These are phyloP conservation scores for Raphidocelis subcapitata DNA, from an alignment of 139 green algal genomes.

Conservation along the genomic window DNA sequence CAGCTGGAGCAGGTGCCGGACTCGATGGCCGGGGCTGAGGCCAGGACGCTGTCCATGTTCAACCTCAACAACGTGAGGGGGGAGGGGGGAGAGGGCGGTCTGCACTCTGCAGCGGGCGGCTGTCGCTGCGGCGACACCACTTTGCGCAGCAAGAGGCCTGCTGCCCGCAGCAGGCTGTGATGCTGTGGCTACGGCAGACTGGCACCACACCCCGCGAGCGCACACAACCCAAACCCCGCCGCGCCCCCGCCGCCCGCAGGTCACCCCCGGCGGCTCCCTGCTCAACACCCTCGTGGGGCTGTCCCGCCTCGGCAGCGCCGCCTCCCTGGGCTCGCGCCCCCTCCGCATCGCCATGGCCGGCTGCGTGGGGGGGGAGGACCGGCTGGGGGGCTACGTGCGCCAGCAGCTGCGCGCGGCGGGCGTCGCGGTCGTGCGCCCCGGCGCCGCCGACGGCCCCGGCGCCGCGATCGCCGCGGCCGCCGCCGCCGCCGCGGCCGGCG, in stretches of 20 bases:
- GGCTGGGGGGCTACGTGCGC: conserved; percentile 69
- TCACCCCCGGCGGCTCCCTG: conserved; percentile 82
- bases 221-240: conserved; percentile 8
- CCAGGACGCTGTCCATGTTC: background rate
- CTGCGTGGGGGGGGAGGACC: conserved; percentile 60
- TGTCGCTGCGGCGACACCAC: too few relatives aligned
- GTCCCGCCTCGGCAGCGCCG: conserved; percentile 47
- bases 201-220: too few relatives aligned
- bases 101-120: background rate
- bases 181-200: too few relatives aligned
- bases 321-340: background rate
- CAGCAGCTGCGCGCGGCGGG: conserved; percentile 63
- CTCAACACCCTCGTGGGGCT: conserved; percentile 90
- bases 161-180: conserved; percentile 15
- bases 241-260: conserved; percentile 31
- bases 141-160: too few relatives aligned
- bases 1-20: conserved; percentile 44
- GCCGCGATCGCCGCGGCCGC: background rate
- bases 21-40: background rate
- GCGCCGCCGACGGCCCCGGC: conserved; percentile 11
- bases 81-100: background rate
- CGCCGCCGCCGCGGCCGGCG: background rate
- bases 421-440: conserved; percentile 53
- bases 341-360: conserved; percentile 74
- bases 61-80: background rate